A percentile compares a stretch with the other conserved stretches of the same genome.
These are phyloP conservation scores for Daldinia childiae DNA, from an alignment of 495 filamentous ascomycete genomes.

Conservation along the genomic window DNA sequence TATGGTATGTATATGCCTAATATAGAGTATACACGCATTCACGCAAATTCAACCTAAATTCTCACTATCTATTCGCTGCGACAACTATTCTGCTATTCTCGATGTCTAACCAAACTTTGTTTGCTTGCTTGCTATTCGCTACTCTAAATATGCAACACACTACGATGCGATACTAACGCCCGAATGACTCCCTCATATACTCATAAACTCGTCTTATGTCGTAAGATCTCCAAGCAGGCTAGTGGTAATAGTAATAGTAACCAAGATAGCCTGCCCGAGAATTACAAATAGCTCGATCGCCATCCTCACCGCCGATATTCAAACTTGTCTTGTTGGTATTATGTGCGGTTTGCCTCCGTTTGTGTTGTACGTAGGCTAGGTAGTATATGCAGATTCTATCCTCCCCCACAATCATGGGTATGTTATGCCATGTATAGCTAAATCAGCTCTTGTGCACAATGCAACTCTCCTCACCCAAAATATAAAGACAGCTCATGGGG, in stretches of 20 bases:
- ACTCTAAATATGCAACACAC: background rate
- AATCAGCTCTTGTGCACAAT: background rate
- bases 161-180: background rate
- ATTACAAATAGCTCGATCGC: background rate
- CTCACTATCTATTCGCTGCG: background rate
- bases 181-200: background rate
- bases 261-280: background rate
- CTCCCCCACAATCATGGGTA: background rate
- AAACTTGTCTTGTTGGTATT: background rate
- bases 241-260: background rate
- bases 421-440: background rate
- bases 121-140: background rate
- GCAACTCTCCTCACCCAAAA: background rate
- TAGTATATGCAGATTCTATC: too few species aligned
- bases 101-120: background rate
- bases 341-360: background rate
- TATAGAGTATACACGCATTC: background rate
- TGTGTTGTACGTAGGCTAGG: too few species aligned
- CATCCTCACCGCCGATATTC: too few species aligned
- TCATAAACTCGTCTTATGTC: conserved; percentile 5
- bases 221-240: background rate
- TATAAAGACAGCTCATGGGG: background rate
- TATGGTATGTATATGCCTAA: background rate
- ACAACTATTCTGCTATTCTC: background rate
- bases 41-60: background rate